These are phyloP conservation scores for Calocera viscosa DNA, from an alignment of 768 basidiomycete genomes.

Conservation along the genomic window DNA sequence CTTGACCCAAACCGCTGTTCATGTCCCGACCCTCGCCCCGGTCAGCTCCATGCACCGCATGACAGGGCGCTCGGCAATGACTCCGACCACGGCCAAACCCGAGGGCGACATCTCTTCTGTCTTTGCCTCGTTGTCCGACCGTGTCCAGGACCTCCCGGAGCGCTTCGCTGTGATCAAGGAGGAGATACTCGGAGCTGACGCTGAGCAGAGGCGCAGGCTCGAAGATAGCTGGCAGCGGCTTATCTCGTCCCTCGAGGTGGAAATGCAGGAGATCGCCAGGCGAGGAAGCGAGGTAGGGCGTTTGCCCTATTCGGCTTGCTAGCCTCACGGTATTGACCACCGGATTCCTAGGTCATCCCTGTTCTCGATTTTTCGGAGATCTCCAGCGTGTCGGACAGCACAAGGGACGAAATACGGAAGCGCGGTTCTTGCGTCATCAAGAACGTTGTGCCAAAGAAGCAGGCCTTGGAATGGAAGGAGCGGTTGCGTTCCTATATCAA, in stretches of 20 bases:
- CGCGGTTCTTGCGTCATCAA: slow-evolving; percentile 46
- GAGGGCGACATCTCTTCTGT: slow-evolving; percentile 37
- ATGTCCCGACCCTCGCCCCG: neutral
- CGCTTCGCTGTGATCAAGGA: slow-evolving; percentile 53
- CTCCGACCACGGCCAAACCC: slow-evolving; percentile 16
- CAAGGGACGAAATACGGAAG: slow-evolving; percentile 32
- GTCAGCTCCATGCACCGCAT: neutral
- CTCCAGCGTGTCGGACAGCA: slow-evolving; percentile 10
- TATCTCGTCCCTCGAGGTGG: slow-evolving; percentile 36
- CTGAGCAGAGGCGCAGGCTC: slow-evolving; percentile 28
- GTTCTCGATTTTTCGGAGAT: slow-evolving; percentile 29
- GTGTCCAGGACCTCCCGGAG: slow-evolving; percentile 35
- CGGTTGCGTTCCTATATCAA: slow-evolving; percentile 28
- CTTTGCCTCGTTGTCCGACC: slow-evolving; percentile 35
- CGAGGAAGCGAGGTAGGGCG: slow-evolving; percentile 36
- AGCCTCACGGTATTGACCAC: too few species aligned
- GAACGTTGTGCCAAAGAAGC: slow-evolving; percentile 38
- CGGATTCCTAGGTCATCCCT: slow-evolving; percentile 29
- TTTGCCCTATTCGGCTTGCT: neutral
- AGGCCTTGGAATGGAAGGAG: slow-evolving; percentile 31
- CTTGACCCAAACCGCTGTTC: neutral
- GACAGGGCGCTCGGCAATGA: neutral
- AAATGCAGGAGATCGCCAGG: slow-evolving; percentile 37
- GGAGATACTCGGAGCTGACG: slow-evolving; percentile 30
- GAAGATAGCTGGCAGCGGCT: slow-evolving; percentile 45